Base-by-base conservation (phyloP, 2,329 filamentous ascomycete species). In the Fulvia fulva region DNA sequence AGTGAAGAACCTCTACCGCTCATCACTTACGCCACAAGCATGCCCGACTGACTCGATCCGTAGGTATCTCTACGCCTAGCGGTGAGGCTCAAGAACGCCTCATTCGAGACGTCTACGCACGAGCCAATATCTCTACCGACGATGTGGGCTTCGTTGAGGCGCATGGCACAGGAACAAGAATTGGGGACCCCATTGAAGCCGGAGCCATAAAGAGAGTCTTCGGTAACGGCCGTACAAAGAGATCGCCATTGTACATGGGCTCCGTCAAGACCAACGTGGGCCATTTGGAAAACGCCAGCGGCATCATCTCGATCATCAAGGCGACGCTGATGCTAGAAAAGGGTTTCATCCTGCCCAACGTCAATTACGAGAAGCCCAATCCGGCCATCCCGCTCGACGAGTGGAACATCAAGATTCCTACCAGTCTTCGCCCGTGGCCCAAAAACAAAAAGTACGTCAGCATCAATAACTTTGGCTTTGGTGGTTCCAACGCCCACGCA, bases 51-150 rank as follows among this genome's bases (percentile, higher is more conserved):
- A n/a, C n/a, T n/a, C n/a, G n/a, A n/a, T n/a, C n/a, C n/a, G n/a
- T n/a, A n/a, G 75, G 76, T 3, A 73, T 80, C 11, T 75, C 75
- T 1, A 60, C 71, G 56, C 76, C 76, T 14, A 73, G 66, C 23
- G 51, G 67, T 1, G 56, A 61, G 0, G 68, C 74, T 0, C 77
- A 80, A 60, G 66, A 56, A 1, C 58, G 59, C 0, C 55, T 77
- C 11, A 76, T 77, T 14, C 58, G 65, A 2, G 34, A 68, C 1
- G 70, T 69, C 0, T 79, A 79, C 57, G 50, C 46, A 6, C 64
- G 59, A 3, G 73, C 73, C 5, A 59, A 72, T 58, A 75, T 75
- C 14, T 70, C 63, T n/a, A 12, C 12, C 16, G 12, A 32, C 8
- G 47, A 51, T 7, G 21, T 19, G n/a, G 45, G 19, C 32, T 67